Base-by-base conservation (phyloP, 768 basidiomycete genomes). In the Panus rudis region DNA sequence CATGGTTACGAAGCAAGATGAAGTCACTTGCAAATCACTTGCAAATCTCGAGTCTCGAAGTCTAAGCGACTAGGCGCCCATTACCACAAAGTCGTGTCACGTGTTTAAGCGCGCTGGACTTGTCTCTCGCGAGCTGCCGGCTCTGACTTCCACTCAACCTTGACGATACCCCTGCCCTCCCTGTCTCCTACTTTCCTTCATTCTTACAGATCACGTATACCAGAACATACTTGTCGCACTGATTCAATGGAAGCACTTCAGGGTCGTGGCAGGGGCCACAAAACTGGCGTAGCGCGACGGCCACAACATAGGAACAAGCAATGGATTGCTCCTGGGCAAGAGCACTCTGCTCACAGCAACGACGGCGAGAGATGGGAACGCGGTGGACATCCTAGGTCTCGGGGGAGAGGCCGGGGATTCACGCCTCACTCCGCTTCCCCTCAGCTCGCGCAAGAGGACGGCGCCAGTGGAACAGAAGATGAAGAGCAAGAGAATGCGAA, bases 311-410 rank as follows among this genome's bases (percentile, higher is more conserved):
- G 72, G 41, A 83, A 84, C 65, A 80, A 71, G 49, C 76, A 78
- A 45, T 83, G 81, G 81, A 65, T 74, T 8, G 70, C 78, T 6
- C n/a, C n/a, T n/a, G 63, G 64, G 1, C 71, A 70, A 59, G 65
- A 54, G 34, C 65, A 64, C 3, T 62, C 68, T 6, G 61, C 63
- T 37, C 57, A 65, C 48, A 55, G 55, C 16, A 55, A 55, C 14
- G 78, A 82, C 50, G 53, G 56, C 20, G 79, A 79, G 41, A 66
- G 75, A 34, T 76, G 81, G 78, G 82, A 84, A 40, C 70, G 81
- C 35, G 80, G 79, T 4, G 75, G 75, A 4, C 66, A 69, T 57
- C 67, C 73, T 50, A 77, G 78, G 26, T 26, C 73, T 14, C 66
- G 73, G 32, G 69, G 72, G 41, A 67, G 71, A 37, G 70, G 67